phyloP scores from a whole-genome alignment of 169 alveolate species.

The Eimeria necatrix region DNA sequence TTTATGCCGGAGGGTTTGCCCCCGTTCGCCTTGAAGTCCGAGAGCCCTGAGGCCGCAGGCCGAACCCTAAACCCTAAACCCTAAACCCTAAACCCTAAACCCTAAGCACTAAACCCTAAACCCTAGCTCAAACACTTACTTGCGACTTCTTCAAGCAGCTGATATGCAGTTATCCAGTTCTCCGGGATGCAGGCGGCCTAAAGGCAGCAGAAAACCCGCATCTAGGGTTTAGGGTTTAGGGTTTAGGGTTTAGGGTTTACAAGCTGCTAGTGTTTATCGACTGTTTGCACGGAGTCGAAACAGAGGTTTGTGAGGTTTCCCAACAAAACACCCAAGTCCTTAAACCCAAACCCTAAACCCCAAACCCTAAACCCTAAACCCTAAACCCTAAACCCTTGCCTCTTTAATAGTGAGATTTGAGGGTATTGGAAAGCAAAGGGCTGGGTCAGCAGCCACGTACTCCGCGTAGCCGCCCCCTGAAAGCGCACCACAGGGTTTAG shows the following conservation, averaged over 20 bases:
- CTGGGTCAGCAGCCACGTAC: conserved; percentile 55
- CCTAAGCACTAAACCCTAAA: conserved; percentile 10
- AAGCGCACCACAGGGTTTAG: background rate
- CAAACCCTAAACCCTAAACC: conserved; percentile 8
- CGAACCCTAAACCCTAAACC: conserved; percentile 48
- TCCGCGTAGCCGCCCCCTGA: conserved; percentile 73
- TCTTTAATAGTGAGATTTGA: conserved; percentile 27
- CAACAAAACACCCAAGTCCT: background rate
- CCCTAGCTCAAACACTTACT: background rate
- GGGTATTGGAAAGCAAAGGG: conserved; percentile 60
- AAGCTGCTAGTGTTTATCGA: too few species aligned
- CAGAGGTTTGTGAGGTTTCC: background rate
- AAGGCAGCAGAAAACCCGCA: background rate
- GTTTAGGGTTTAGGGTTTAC: background rate
- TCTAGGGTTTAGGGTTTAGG: conserved; percentile 42
- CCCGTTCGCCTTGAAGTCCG: conserved; percentile 40
- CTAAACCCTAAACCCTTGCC: conserved; percentile 51
- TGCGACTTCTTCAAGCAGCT: conserved; percentile 65
- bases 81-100: conserved; percentile 35
- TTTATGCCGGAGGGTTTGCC: conserved; percentile 41
- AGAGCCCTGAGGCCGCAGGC: background rate
- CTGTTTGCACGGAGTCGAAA: background rate
- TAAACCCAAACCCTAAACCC: background rate
- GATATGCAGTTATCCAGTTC: conserved; percentile 71
- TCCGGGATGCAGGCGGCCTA: conserved; percentile 77